Evolutionary conservation across 1,139 yeast species (phyloP), one percentile per base, ranked within the genome.

Genomic region (Geotrichum candidum): DNA sequence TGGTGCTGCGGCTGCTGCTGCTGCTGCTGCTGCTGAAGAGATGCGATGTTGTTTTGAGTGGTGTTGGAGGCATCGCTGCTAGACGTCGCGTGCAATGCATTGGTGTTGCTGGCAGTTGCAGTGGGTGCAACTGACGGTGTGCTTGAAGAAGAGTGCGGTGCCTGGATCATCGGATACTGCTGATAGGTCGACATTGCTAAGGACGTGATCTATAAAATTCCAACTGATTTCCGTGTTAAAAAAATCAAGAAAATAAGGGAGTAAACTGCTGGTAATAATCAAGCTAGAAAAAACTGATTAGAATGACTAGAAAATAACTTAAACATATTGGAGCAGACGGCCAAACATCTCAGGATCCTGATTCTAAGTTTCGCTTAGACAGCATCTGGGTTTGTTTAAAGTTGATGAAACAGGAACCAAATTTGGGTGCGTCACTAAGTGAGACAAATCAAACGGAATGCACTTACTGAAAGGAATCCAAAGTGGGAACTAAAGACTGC

Each of bases 11-110:
- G 61, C 41, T 31, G 64, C 9, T 51, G 27, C 4, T 25, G 56
- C 54, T 54, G 59, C 41, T 61, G 63, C 25, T 38, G 54, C 29
- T 41, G 56, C 15, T 45, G 63, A 31, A 25, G 59, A 27, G 57
- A 56, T 35, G 22, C 59, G 35, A 25, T 51, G 9, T 45, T 45
- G 23, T 51, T 56, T 38, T 53, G 33, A 31, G 18, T 29, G 22
- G 51, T 27, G 27, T 10, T 50, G 6, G 57, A 55, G 25, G 53
- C n/a, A 41, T 41, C 48, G 18, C 22, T 9, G 5, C 23, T 41
- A 4, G 22, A 1, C 3, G 54, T 29, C 23, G 58, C 15, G 9
- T 54, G 41, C n/a, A 48, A 27, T 29, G 57, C 46, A 13, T 41
- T 41, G 4, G 48, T 5, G 18, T 7, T 41, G 48, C 10, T n/a